Base-by-base conservation (phyloP, 352 stramenopile genomes). In the Phytopythium helicoides region DNA sequence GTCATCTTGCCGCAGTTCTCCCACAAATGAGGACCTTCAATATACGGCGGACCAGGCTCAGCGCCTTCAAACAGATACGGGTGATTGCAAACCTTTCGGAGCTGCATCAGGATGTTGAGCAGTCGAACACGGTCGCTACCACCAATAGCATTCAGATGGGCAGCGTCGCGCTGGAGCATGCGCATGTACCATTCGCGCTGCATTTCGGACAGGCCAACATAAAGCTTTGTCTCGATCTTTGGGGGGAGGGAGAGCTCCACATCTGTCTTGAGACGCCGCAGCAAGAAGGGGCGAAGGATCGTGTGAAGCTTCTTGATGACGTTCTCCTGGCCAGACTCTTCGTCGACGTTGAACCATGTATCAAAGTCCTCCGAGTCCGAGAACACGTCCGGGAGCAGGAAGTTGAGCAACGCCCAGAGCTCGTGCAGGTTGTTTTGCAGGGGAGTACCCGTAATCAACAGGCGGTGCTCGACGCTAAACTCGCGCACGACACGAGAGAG, bases 331-430 rank as follows among this genome's bases (percentile, higher is more conserved):
- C 88, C 91, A 52, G 96, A 82, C 62, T 95, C 82, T 57, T 99
- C 96, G 54, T 98, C 93, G 9, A 99, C 80, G 62, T 99, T 98
- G 62, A 99, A 99, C 95, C 97, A 99, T 54, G 97, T 88, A 68
- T 99, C 97, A 52, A 99, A 99, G 60, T 98, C 95, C 19, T 99
- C 97, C 10, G 94, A 79, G 50, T 94, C 97, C 1, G 85, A 94
- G 68, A 99, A 99, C 31, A 92, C 73, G 41, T 77, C 75, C 0
- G 80, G 87, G 47, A 99, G 83, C 36, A 99, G 78, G 70, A 99
- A 99, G 77, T 99, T 99, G n/a, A 99, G 78, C 56, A 99, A 69
- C 18, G 98, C 97, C 98, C 98, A 99, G 3, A 99, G 80, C 76
- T 99, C 97, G 64, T 99, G 97, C 44, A 99, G 78, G 65, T 99